Conservation (phyloP, 2,329 filamentous ascomycete genomes). For the Pseudonectria buxi region DNA sequence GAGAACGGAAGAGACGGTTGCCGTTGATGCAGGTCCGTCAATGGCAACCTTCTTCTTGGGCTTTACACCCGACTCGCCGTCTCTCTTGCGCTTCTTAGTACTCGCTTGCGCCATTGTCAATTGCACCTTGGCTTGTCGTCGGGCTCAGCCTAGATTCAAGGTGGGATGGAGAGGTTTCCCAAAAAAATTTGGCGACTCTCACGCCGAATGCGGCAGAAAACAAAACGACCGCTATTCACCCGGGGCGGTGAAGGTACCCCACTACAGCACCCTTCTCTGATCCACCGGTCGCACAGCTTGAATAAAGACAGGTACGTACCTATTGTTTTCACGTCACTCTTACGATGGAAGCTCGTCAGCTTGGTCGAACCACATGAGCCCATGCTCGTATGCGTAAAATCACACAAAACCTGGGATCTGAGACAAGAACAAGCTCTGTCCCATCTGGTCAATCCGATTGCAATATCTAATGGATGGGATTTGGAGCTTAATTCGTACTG, state of each 20-base stretch:
- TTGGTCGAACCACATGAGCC: background rate
- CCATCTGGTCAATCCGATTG: too few species aligned
- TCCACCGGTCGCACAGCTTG: constrained; percentile 1
- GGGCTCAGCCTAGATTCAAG: constrained; percentile 5
- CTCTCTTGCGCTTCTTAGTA: constrained; percentile 49
- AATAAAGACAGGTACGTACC: background rate
- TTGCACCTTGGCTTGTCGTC: constrained; percentile 6
- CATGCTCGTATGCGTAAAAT: constrained; percentile 1
- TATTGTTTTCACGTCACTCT: background rate
- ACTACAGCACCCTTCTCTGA: too few species aligned
- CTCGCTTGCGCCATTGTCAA: constrained; percentile 32
- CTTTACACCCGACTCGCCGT: constrained; percentile 33
- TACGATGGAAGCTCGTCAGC: too few species aligned
- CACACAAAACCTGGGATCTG: background rate
- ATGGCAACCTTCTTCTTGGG: constrained; percentile 48
- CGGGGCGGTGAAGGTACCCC: constrained; percentile 18
- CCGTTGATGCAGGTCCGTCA: constrained; percentile 31
- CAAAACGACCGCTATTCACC: constrained; percentile 18
- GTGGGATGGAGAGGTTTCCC: constrained; percentile 20
- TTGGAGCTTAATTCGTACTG: too few species aligned
- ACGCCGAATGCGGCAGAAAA: constrained; percentile 18
- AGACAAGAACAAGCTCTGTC: too few species aligned
- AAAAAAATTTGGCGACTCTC: constrained; percentile 21
- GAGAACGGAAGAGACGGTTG: constrained; percentile 41
- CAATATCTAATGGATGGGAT: too few species aligned